Evolutionary conservation across 2,329 filamentous ascomycete species (phyloP).

Genomic region (Stachybotrys chlorohalonatus): DNA sequence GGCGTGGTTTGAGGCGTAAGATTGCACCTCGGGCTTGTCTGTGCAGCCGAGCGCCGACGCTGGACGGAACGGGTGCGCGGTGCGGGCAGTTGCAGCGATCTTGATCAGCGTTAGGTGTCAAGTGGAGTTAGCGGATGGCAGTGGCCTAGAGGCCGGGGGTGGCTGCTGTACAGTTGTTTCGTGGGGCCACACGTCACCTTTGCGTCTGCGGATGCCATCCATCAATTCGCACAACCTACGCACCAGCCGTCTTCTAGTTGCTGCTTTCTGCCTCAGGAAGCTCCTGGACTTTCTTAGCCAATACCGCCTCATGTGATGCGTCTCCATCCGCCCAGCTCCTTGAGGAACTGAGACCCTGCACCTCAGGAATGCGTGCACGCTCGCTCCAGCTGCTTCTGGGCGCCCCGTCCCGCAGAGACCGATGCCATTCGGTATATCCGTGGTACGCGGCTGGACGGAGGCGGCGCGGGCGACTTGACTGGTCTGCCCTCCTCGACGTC

Average conservation of each 20-base stretch:
- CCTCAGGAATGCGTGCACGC: background rate
- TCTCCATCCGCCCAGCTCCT: background rate
- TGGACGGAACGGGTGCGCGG: background rate
- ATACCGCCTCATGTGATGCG: too few species aligned
- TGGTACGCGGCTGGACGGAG: background rate
- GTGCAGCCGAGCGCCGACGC: background rate
- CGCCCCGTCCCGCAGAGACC: background rate
- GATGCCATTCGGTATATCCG: background rate
- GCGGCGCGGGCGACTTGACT: background rate
- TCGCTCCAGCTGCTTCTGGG: background rate
- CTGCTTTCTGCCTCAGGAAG: background rate
- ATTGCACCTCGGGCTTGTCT: background rate
- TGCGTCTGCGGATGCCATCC: background rate
- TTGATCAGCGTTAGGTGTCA: background rate
- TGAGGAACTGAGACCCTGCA: background rate
- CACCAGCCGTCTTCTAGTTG: background rate
- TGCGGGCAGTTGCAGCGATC: background rate
- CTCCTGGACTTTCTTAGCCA: too few species aligned
- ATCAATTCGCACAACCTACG: background rate
- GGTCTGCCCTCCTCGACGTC: background rate
- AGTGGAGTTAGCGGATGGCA: background rate
- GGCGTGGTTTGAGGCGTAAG: background rate
- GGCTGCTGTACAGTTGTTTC: background rate
- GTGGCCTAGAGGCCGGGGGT: background rate
- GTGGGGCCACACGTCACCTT: background rate